Evolutionary conservation across 2,329 filamentous ascomycete species (phyloP), one percentile per base, ranked within the genome.

Genomic region (Ophiocordyceps australis): DNA sequence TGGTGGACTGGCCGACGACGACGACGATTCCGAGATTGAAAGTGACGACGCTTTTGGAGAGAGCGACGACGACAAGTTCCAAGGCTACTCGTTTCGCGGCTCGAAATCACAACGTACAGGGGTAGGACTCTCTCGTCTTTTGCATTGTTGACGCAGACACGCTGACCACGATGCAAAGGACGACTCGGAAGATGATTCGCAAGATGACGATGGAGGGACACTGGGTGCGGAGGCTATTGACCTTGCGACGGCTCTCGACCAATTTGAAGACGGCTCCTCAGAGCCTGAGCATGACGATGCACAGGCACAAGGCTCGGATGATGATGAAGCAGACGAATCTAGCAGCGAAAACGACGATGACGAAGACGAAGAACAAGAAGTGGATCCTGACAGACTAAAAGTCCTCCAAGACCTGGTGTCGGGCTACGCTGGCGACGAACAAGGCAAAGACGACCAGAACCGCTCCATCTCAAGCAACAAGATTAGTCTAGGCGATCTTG

Each of bases 61-160:
- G 35, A 89, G 80, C 39, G 85, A 93, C 41, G 74, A 89, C 41
- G 85, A 92, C 44, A 66, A 64, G 34, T 91, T 92, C 36, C 71
- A 82, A 35, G 79, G 72, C 9, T 91, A 75, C 39, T 41, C 57
- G 1, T 71, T 72, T 32, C 40, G 61, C 2, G 63, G 62, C 9
- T 60, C 55, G 38, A 52, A 49, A 25, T 34, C 48, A 3, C 49
- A 47, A 28, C n/a, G n/a, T n/a, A n/a, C n/a, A n/a, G n/a, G n/a
- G n/a, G n/a, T n/a, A 43, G 47, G 22, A 30, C 28, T 25, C 43
- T 39, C 50, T 27, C 23, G 36, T 26, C 21, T 17, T 5, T 8
- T 9, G 11, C 5, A 14, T 4, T 23, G 17, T 12, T 20, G 13
- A 23, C 14, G 3, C 9, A 13, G 18, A 22, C 24, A 35, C 28